Evolutionary conservation across 345 rosid species (phyloP).

Genomic region (Anastatica hierochuntica): DNA sequence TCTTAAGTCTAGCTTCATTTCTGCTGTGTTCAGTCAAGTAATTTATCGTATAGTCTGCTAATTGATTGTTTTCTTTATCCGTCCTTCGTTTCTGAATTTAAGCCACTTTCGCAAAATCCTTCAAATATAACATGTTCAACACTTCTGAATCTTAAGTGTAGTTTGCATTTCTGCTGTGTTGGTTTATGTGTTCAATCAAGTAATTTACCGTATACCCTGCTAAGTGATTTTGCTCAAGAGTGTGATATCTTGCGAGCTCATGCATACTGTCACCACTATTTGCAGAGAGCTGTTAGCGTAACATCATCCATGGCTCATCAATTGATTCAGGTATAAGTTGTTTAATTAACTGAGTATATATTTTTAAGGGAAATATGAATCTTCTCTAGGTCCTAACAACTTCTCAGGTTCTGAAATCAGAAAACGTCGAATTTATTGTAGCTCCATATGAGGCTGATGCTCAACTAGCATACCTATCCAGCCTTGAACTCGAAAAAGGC

Average conservation of each 20-base stretch:
- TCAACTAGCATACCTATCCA: conserved; percentile 69
- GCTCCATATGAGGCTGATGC: conserved; percentile 99
- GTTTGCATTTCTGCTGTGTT: background rate
- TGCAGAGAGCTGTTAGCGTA: conserved; percentile 70
- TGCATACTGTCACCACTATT: background rate
- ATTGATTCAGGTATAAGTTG: conserved; percentile 51
- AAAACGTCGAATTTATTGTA: conserved; percentile 74
- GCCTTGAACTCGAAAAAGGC: conserved; percentile 54
- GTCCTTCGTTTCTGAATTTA: background rate
- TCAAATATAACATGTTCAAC: background rate
- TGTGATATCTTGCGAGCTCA: conserved; percentile 7
- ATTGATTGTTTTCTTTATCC: no score
- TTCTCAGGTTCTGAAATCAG: conserved; percentile 57
- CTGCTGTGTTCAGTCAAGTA: no score
- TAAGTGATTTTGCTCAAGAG: no score
- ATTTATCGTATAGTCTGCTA: no score
- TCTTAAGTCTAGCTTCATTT: no score
- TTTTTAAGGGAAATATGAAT: background rate
- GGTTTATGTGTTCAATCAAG: background rate
- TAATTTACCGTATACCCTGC: no score
- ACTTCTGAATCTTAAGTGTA: background rate
- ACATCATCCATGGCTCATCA: conserved; percentile 77
- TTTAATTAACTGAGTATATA: background rate
- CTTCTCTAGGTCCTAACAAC: conserved; percentile 16
- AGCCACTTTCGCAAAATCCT: background rate